Evolutionary conservation across 768 basidiomycete genomes (phyloP).

Genomic region (Pleurotus sapidus): DNA sequence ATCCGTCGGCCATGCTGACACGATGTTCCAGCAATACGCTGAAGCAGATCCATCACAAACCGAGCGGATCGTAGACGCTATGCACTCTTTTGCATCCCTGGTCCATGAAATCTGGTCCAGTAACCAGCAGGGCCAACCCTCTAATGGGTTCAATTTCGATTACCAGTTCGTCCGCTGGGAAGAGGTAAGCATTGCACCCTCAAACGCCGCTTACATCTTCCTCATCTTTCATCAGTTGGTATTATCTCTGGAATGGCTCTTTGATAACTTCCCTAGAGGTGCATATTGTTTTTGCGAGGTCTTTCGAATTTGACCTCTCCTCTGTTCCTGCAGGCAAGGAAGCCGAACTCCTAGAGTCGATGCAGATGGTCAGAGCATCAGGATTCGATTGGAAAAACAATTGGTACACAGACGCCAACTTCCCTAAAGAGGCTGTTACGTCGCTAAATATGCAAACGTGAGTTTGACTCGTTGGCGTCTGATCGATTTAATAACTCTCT

Average conservation of each 20-base stretch:
- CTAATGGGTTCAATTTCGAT: conserved; percentile 37
- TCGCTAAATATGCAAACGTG: conserved; percentile 29
- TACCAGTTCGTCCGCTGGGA: conserved; percentile 43
- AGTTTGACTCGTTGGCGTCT: conserved; percentile 6
- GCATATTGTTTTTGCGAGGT: background rate
- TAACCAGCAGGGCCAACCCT: conserved; percentile 29
- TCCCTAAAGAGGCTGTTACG: conserved; percentile 30
- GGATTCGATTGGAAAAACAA: conserved; percentile 41
- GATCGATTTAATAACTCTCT: background rate
- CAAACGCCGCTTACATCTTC: too few species aligned
- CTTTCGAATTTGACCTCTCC: too few species aligned
- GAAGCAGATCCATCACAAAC: conserved; percentile 36
- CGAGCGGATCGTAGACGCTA: conserved; percentile 31
- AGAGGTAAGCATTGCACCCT: conserved; percentile 22
- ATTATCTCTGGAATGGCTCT: conserved; percentile 36
- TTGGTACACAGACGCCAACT: conserved; percentile 34
- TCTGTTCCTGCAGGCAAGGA: conserved; percentile 24
- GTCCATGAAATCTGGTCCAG: conserved; percentile 33
- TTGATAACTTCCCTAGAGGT: conserved; percentile 38
- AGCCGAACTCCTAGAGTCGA: conserved; percentile 33
- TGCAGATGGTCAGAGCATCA: conserved; percentile 34
- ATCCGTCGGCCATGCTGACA: background rate
- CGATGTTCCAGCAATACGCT: conserved; percentile 33
- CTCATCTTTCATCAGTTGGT: conserved; percentile 22
- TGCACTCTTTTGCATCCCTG: conserved; percentile 33